Evolutionary conservation across 768 basidiomycete genomes (phyloP).

Genomic region (Hypholoma fasciculare): DNA sequence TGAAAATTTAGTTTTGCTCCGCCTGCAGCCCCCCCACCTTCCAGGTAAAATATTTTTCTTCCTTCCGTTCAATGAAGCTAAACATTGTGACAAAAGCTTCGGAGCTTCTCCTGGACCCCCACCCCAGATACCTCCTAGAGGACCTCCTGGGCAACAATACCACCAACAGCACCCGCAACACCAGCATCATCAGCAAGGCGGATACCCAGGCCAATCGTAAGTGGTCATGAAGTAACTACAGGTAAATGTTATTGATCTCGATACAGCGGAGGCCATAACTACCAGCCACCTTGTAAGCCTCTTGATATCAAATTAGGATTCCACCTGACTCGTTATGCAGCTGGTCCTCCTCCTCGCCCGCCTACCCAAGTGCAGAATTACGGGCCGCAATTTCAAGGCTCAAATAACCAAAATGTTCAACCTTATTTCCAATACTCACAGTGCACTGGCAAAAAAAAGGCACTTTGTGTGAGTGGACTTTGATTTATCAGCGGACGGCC

Average conservation of each 20-base stretch:
- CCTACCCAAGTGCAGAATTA: slow-evolving; percentile 61
- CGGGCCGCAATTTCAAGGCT: slow-evolving; percentile 54
- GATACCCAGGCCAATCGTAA: slow-evolving; percentile 19
- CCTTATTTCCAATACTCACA: slow-evolving; percentile 86
- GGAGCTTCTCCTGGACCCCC: too few species aligned
- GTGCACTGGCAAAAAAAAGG: slow-evolving; percentile 86
- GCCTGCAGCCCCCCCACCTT: slow-evolving; percentile 24
- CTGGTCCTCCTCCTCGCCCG: slow-evolving; percentile 50
- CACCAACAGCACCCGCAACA: slow-evolving; percentile 29
- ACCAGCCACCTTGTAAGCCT: slow-evolving; percentile 19
- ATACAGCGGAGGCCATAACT: slow-evolving; percentile 19
- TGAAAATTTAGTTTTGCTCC: slow-evolving; percentile 16
- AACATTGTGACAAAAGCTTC: background rate
- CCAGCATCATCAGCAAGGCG: slow-evolving; percentile 10
- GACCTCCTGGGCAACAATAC: slow-evolving; percentile 45
- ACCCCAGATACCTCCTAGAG: slow-evolving; percentile 17
- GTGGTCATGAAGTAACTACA: background rate
- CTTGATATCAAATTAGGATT: slow-evolving; percentile 10
- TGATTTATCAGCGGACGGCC: background rate
- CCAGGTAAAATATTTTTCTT: background rate
- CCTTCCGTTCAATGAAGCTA: background rate
- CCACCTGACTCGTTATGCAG: slow-evolving; percentile 10
- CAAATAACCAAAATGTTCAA: slow-evolving; percentile 47
- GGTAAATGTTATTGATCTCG: background rate
- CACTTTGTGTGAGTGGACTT: slow-evolving; percentile 65